Conservation (phyloP, 441 rosid genomes). For the Lepidium campestre region DNA sequence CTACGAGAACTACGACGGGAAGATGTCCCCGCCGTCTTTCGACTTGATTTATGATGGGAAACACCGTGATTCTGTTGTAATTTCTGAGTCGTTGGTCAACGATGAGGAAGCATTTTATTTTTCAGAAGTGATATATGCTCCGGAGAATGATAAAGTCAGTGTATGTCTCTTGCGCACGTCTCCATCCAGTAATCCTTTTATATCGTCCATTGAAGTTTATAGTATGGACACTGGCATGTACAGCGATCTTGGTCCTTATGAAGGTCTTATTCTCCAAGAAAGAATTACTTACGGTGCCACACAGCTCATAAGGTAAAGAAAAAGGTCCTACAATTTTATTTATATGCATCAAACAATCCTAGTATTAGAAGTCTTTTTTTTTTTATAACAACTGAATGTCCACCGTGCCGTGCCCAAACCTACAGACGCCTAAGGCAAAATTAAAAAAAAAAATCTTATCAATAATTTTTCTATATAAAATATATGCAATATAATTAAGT, state of each 20-base stretch:
- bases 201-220: conserved; percentile 43
- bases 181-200: conserved; percentile 35
- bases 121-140: conserved; percentile 30
- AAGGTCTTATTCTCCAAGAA: conserved; percentile 25
- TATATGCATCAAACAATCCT: background rate
- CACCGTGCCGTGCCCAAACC: too few relatives aligned
- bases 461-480: too few relatives aligned
- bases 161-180: conserved; percentile 44
- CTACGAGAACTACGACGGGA: conserved; percentile 47
- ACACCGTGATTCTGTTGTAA: conserved; percentile 31
- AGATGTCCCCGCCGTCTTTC: conserved; percentile 39
- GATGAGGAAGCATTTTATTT: conserved; percentile 11
- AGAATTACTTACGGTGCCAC: conserved; percentile 34
- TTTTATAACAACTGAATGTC: too few relatives aligned
- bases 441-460: too few relatives aligned
- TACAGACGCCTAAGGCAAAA: too few relatives aligned
- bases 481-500: too few relatives aligned
- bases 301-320: conserved; percentile 36
- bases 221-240: conserved; percentile 34
- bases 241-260: conserved; percentile 3
- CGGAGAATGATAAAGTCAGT: conserved; percentile 22
- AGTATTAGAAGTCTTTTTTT: too few relatives aligned
- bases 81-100: conserved; percentile 18
- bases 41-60: conserved; percentile 44
- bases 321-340: background rate